Conservation (phyloP, 495 filamentous ascomycete species). For the Beverwykella pulmonaria region DNA sequence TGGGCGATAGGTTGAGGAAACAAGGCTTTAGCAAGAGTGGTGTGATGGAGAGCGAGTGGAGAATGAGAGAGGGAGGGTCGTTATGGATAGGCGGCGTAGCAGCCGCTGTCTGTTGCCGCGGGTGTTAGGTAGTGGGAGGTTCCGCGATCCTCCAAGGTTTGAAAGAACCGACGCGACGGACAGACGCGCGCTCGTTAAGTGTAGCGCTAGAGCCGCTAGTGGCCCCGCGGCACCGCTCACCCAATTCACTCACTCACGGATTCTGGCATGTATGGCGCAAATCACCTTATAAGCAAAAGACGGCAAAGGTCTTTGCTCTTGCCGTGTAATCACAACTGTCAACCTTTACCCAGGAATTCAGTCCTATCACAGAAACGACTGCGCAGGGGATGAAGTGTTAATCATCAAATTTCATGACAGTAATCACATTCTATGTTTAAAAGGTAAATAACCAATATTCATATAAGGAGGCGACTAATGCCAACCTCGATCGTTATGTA, state of each 20-base stretch:
- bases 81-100: background rate
- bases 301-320: no score
- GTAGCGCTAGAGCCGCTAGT: background rate
- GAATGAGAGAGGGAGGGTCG: background rate
- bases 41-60: background rate
- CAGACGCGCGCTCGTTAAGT: background rate
- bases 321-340: no score
- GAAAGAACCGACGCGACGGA: background rate
- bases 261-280: background rate
- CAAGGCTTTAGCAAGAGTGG: background rate
- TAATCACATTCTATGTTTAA: background rate
- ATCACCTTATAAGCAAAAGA: no score
- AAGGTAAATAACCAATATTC: background rate
- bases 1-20: no score
- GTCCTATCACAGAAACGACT: no score
- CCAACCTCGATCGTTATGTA: slow-evolving; percentile 1
- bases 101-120: background rate
- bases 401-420: no score
- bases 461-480: background rate
- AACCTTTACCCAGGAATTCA: no score
- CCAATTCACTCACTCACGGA: background rate
- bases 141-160: background rate
- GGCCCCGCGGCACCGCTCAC: background rate
- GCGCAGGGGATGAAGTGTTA: no score
- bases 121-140: background rate